Evolutionary conservation across 345 rosid genomes (phyloP).

Genomic region (Euphorbia peplus): DNA sequence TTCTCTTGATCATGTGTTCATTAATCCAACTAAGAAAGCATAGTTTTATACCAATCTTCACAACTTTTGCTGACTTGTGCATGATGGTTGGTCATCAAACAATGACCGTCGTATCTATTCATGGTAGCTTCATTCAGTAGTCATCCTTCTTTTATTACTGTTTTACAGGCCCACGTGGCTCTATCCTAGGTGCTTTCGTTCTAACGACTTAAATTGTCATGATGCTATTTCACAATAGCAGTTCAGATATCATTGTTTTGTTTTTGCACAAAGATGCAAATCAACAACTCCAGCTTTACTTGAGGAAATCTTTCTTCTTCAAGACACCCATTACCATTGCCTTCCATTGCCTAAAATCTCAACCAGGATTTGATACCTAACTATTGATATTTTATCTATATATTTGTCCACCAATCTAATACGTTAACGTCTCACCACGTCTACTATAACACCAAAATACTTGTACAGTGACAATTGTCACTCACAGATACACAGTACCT

Average conservation of each 20-base stretch:
- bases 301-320: not conserved
- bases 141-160: not conserved
- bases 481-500: not conserved
- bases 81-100: not conserved
- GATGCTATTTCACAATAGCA: not conserved
- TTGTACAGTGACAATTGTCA: not conserved
- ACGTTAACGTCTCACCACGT: not conserved
- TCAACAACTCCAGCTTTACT: not conserved
- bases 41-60: not conserved
- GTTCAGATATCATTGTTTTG: not conserved
- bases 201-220: not conserved
- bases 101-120: not conserved
- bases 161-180: not conserved
- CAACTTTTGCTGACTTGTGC: not conserved
- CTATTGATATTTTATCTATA: too few species aligned
- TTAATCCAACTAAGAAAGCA: not conserved
- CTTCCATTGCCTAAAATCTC: not conserved
- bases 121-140: not conserved
- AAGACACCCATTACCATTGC: not conserved
- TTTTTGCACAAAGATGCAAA: not conserved
- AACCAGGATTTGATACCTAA: not conserved
- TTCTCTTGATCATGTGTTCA: not conserved
- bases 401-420: too few species aligned
- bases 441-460: not conserved
- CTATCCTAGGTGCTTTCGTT: not conserved